These are phyloP conservation scores for Rhizophora mangle DNA, from an alignment of 345 rosid species.

Conservation along the genomic window DNA sequence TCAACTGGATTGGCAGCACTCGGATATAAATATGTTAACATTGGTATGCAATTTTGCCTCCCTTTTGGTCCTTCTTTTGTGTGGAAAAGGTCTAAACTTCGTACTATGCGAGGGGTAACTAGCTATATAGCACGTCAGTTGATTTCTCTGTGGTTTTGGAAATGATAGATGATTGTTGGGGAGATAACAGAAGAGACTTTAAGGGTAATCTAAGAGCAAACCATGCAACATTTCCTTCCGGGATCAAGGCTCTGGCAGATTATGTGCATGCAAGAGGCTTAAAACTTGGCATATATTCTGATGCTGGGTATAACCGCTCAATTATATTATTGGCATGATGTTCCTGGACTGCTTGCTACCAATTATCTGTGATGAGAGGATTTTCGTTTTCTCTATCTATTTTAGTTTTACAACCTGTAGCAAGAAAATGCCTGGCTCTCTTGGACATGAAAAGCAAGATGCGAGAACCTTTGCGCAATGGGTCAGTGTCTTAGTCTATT, in stretches of 20 bases:
- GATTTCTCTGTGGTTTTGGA: not conserved
- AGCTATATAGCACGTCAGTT: not conserved
- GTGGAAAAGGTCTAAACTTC: not conserved
- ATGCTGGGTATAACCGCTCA: conserved; percentile 24
- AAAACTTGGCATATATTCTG: conserved; percentile 31
- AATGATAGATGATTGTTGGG: conserved; percentile 32
- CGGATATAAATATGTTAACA: conserved; percentile 27
- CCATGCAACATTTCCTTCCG: conserved; percentile 25
- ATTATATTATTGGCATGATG: not conserved
- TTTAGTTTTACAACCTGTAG: conserved; percentile 19
- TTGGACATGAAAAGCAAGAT: conserved; percentile 24
- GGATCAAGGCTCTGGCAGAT: conserved; percentile 30
- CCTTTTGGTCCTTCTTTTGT: not conserved
- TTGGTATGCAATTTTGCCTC: conserved; percentile 9
- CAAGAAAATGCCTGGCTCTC: conserved; percentile 35
- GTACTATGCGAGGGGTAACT: not conserved
- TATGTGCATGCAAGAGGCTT: conserved; percentile 28
- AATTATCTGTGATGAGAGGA: not conserved
- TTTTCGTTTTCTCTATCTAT: not conserved
- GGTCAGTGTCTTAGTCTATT: conserved; percentile 8
- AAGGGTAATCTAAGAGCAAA: conserved; percentile 24
- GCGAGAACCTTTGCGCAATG: conserved; percentile 24
- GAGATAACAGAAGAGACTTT: conserved; percentile 16
- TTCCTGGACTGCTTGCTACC: not conserved
- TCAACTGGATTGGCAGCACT: conserved; percentile 28